Evolutionary conservation across 2,329 filamentous ascomycete species (phyloP), one percentile per base, ranked within the genome.

Genomic region (Colletotrichum aenigma): DNA sequence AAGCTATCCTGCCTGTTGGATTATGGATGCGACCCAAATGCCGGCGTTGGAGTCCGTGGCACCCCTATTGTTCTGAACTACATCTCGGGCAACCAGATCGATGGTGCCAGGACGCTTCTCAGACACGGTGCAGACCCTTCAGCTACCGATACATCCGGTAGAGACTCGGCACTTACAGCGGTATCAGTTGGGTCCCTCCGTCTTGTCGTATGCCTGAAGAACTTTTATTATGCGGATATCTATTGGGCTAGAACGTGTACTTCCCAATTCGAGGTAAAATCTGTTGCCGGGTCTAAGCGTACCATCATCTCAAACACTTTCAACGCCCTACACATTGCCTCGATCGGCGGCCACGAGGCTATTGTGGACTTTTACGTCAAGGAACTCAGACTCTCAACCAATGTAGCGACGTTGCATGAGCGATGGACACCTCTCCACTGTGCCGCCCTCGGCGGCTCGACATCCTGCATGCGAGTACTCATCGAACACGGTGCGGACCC

Each of bases 401-500:
- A 75, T 10, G 32, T 55, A 12, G 18, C 26, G 3, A 62, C 69
- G 12, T 10, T 55, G 4, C 60, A 75, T 9, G 52, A 52, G 7
- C 58, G 18, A 12, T 72, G 72, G 67, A 52, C 56, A 6, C 72
- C 72, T 2, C 34, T 75, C 4, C 72, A 75, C 38, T 75, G 58
- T 21, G 72, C 68, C 7, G 69, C 61, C 43, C 18, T 38, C 10
- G 13, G 15, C 9, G 26, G 18, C 16, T 24, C 2, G 3, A 43
- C 5, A 18, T 34, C 28, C 3, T 72, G 68, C n/a, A 38, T 75
- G 16, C 48, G 72, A 26, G 18, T 8, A 5, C 61, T 75, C 8
- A 13, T 66, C n/a, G 52, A 72, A 30, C 36, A 66, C 21, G 72
- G 72, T 16, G 72, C 72, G 24, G 69, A 75, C 30, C 60, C 56